Percentiles rank a stretch among this genome's conserved stretches.
These are phyloP conservation scores for Tolypocladium paradoxum DNA, from an alignment of 2,329 filamentous ascomycete species.

Conservation along the genomic window DNA sequence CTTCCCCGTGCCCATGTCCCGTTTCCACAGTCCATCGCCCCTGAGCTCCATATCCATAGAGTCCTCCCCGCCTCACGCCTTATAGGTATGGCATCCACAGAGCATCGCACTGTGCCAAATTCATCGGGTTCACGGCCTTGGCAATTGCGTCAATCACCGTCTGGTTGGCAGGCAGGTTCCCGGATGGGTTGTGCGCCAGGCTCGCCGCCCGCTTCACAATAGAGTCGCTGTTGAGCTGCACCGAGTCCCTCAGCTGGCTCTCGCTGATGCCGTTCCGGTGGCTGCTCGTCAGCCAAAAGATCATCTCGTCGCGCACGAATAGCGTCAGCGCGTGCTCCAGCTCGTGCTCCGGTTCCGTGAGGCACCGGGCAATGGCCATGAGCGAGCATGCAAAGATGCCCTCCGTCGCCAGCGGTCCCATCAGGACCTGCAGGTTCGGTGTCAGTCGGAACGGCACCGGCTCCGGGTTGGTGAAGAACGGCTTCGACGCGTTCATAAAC, in stretches of 20 bases:
- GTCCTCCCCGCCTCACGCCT: constrained; percentile 4
- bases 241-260: constrained; percentile 63
- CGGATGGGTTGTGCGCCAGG: constrained; percentile 65
- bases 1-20: not conserved
- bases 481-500: constrained; percentile 71
- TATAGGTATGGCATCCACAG: constrained; percentile 97
- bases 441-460: constrained; percentile 95
- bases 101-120: constrained; percentile 78
- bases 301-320: constrained; percentile 96
- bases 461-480: constrained; percentile 90
- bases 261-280: constrained; percentile 51
- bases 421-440: constrained; percentile 87
- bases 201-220: constrained; percentile 86
- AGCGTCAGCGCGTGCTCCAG: constrained; percentile 91
- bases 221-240: constrained; percentile 77
- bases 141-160: constrained; percentile 91
- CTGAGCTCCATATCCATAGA: not conserved
- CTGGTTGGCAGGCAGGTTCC: constrained; percentile 88
- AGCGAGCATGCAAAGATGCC: constrained; percentile 91
- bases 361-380: constrained; percentile 90
- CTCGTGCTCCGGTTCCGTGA: constrained; percentile 81
- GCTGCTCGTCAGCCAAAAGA: constrained; percentile 82
- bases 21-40: not conserved
- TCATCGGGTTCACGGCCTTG: constrained; percentile 85
- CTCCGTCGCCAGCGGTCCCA: constrained; percentile 92